A percentile compares a stretch with the other conserved stretches of the same genome.
Evolutionary conservation across 2,329 filamentous ascomycete species (phyloP).

Genomic region (Ophiostoma perfectum): DNA sequence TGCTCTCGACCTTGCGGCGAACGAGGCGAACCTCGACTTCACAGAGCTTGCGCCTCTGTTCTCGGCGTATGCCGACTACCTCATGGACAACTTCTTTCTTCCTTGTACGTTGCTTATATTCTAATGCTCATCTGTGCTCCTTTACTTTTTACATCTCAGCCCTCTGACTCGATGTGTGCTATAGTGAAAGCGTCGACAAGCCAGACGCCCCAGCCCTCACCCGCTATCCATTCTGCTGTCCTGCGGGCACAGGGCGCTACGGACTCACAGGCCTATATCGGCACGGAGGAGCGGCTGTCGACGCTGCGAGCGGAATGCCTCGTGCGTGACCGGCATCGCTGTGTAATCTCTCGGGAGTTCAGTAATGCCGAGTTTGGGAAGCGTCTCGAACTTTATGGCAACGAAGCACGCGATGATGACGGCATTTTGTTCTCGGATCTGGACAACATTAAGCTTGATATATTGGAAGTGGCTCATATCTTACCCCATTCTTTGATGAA

Average conservation of each 20-base stretch:
- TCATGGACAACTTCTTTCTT: conserved; percentile 31
- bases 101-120: conserved; percentile 24
- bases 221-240: conserved; percentile 28
- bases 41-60: conserved; percentile 25
- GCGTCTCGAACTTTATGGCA: conserved; percentile 21
- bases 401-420: conserved; percentile 29
- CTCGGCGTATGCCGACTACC: conserved; percentile 29
- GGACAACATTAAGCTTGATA: not conserved
- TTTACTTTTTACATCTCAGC: no score
- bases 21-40: conserved; percentile 22
- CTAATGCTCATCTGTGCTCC: not conserved
- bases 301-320: conserved; percentile 30
- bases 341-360: conserved; percentile 30
- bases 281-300: conserved; percentile 21
- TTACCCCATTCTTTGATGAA: conserved; percentile 15
- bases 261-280: no score
- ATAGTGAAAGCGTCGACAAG: conserved; percentile 29
- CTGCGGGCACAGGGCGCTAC: conserved; percentile 25
- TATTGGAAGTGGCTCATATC: conserved; percentile 28
- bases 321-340: conserved; percentile 31
- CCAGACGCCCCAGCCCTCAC: conserved; percentile 30
- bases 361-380: conserved; percentile 20
- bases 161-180: not conserved
- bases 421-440: conserved; percentile 25
- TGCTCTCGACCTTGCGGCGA: conserved; percentile 20